Evolutionary conservation across 805 yeast species (phyloP).

Genomic region (Ogataea trehalophila): DNA sequence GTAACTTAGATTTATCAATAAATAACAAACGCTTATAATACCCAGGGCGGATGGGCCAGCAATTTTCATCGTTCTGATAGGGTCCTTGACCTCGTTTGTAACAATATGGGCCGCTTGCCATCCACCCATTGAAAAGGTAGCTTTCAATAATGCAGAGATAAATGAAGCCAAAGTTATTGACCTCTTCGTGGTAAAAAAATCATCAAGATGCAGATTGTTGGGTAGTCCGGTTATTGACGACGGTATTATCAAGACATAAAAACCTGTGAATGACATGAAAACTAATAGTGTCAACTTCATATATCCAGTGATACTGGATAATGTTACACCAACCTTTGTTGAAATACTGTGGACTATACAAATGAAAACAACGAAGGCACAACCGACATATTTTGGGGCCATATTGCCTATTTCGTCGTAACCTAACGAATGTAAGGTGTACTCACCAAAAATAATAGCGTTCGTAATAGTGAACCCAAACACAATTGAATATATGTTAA

Average conservation of each 20-base stretch:
- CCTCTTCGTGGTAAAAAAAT: constrained; percentile 26
- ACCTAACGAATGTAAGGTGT: constrained; percentile 41
- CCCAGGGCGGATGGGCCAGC: constrained; percentile 48
- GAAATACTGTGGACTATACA: constrained; percentile 53
- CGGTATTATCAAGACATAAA: constrained; percentile 53
- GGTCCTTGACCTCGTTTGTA: constrained; percentile 50
- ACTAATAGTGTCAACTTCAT: constrained; percentile 52
- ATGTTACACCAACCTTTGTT: constrained; percentile 50
- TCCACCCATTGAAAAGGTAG: constrained; percentile 47
- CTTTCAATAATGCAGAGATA: constrained; percentile 47
- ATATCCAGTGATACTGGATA: constrained; percentile 61
- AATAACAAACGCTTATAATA: constrained; percentile 39
- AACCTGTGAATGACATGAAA: constrained; percentile 52
- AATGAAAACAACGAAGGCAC: constrained; percentile 32
- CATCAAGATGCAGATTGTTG: constrained; percentile 34
- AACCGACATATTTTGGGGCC: constrained; percentile 38
- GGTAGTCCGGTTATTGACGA: constrained; percentile 38
- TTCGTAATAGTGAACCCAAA: constrained; percentile 51
- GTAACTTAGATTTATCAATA: constrained; percentile 46
- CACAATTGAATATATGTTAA: constrained; percentile 40
- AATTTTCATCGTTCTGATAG: constrained; percentile 43
- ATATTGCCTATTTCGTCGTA: constrained; percentile 34
- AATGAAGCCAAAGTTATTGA: constrained; percentile 37
- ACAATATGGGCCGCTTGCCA: constrained; percentile 54
- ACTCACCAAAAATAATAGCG: constrained; percentile 52